Evolutionary conservation across 2,329 filamentous ascomycete genomes (phyloP).

Genomic region (Podosphaera fusca): DNA sequence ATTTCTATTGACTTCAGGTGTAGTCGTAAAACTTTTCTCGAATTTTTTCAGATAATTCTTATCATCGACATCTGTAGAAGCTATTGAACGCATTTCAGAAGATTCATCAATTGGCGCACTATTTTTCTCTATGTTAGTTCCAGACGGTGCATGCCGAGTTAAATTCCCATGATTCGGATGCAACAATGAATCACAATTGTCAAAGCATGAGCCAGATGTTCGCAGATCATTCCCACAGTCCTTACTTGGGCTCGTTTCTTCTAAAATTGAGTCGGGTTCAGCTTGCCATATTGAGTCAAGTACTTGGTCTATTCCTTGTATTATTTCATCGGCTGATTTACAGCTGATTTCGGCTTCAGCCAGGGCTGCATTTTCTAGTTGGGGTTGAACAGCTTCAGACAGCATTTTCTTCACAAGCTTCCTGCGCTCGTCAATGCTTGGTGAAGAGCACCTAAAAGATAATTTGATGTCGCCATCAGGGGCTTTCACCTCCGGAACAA

Average conservation of each 20-base stretch:
- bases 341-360: slow-evolving; percentile 65
- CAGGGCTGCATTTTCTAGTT: slow-evolving; percentile 49
- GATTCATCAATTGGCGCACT: slow-evolving; percentile 1
- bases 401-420: slow-evolving; percentile 77
- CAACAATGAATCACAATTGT: slow-evolving; percentile 9
- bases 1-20: slow-evolving; percentile 9
- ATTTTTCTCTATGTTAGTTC: slow-evolving; percentile 11
- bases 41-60: slow-evolving; percentile 7
- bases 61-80: neutral
- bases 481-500: slow-evolving; percentile 13
- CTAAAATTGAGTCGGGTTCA: slow-evolving; percentile 19
- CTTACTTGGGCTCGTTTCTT: slow-evolving; percentile 12
- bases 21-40: slow-evolving; percentile 1
- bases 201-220: slow-evolving; percentile 17
- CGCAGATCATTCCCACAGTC: slow-evolving; percentile 16
- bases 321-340: slow-evolving; percentile 43
- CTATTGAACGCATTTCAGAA: neutral
- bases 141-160: slow-evolving; percentile 15
- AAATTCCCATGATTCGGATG: slow-evolving; percentile 15
- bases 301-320: slow-evolving; percentile 51
- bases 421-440: slow-evolving; percentile 59
- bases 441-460: slow-evolving; percentile 12
- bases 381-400: slow-evolving; percentile 49
- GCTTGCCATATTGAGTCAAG: slow-evolving; percentile 42
- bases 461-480: neutral